These are phyloP conservation scores for Aschersonia sp. DNA, from an alignment of 2,329 filamentous ascomycete genomes.

Conservation along the genomic window DNA sequence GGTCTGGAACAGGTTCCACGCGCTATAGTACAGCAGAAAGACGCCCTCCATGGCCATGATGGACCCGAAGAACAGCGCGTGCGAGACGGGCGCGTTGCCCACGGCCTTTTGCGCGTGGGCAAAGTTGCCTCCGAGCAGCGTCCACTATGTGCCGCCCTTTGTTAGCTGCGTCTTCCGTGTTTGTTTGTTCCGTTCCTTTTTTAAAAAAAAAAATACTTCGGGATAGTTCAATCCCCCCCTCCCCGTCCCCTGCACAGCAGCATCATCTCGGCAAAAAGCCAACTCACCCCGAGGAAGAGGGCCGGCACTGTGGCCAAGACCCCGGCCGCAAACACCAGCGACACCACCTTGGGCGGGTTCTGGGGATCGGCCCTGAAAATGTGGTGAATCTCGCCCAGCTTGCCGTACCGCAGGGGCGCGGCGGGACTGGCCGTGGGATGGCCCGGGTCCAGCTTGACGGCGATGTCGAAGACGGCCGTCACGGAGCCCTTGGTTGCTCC, in stretches of 20 bases:
- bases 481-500: constrained; percentile 56
- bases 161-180: neutral
- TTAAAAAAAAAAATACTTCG: neutral
- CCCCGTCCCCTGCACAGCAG: no score
- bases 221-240: no score
- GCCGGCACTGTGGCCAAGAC: constrained; percentile 61
- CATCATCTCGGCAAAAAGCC: no score
- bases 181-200: neutral
- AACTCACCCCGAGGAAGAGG: constrained; percentile 50
- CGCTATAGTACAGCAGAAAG: constrained; percentile 88
- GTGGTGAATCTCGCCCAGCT: constrained; percentile 76
- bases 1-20: constrained; percentile 83
- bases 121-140: constrained; percentile 68
- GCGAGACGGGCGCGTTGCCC: constrained; percentile 61
- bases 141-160: constrained; percentile 43
- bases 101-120: constrained; percentile 65
- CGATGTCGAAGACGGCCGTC: constrained; percentile 57
- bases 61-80: constrained; percentile 74
- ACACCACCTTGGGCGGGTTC: constrained; percentile 70
- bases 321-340: constrained; percentile 59
- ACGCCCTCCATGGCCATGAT: constrained; percentile 78
- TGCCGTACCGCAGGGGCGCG: constrained; percentile 67
- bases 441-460: constrained; percentile 48
- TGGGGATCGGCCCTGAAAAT: constrained; percentile 69
- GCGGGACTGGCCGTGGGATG: constrained; percentile 45